These are phyloP conservation scores for Aspergillus piperis DNA, from an alignment of 2,329 filamentous ascomycete species.

Conservation along the genomic window DNA sequence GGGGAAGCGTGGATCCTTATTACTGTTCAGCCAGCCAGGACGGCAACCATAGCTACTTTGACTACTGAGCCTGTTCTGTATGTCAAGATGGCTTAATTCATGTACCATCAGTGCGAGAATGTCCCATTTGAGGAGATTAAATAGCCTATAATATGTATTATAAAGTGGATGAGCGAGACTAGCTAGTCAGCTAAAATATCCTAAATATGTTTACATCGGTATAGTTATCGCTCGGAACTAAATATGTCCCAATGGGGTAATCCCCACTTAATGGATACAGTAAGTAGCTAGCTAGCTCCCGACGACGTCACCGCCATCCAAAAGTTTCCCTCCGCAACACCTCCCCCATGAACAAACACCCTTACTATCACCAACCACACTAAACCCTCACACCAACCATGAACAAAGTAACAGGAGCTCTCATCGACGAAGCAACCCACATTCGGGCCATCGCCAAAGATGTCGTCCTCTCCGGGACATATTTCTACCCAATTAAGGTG, in stretches of 20 bases:
- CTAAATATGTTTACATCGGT: too few relatives aligned
- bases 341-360: too few relatives aligned
- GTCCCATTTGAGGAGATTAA: too few relatives aligned
- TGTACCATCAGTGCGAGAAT: too few relatives aligned
- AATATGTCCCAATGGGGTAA: too few relatives aligned
- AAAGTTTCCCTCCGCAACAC: background rate
- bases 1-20: slow-evolving; percentile 12
- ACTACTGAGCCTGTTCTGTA: slow-evolving; percentile 10
- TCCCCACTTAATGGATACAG: too few relatives aligned
- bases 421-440: slow-evolving; percentile 69
- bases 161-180: background rate
- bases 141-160: too few relatives aligned
- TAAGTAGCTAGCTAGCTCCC: too few relatives aligned
- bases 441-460: slow-evolving; percentile 65
- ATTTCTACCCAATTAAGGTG: slow-evolving; percentile 80
- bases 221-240: too few relatives aligned
- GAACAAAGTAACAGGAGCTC: slow-evolving; percentile 59
- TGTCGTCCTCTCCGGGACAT: slow-evolving; percentile 74
- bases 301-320: background rate
- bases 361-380: background rate
- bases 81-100: background rate
- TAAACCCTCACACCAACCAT: slow-evolving; percentile 23
- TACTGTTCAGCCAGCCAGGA: slow-evolving; percentile 19
- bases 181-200: background rate
- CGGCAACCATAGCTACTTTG: slow-evolving; percentile 27